phyloP scores from a whole-genome alignment of 495 filamentous ascomycete genomes.

The Paragyromitra xinjiangensis region DNA sequence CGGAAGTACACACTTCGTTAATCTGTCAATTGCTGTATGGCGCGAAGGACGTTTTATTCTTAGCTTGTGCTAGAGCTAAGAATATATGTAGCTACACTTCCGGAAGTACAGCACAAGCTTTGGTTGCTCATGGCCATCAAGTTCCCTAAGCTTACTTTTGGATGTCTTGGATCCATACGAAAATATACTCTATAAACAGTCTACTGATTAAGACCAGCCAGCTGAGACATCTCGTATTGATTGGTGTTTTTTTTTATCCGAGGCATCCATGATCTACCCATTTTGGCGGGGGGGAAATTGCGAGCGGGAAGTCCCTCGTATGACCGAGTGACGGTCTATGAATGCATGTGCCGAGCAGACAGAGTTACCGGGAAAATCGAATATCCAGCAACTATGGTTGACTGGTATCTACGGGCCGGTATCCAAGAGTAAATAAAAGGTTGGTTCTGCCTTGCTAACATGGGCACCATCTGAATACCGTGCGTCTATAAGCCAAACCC shows the following conservation, averaged over 20 bases:
- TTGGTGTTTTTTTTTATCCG: background rate
- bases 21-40: background rate
- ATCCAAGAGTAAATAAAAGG: background rate
- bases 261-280: background rate
- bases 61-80: background rate
- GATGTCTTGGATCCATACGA: background rate
- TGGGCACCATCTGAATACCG: background rate
- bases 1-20: constrained; percentile 1
- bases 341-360: background rate
- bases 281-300: background rate
- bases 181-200: background rate
- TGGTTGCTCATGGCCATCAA: background rate
- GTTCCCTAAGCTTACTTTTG: background rate
- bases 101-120: background rate
- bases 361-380: background rate
- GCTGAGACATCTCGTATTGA: background rate
- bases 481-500: too few relatives aligned
- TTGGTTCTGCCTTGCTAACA: background rate
- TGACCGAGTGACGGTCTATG: constrained; percentile 3
- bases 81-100: background rate
- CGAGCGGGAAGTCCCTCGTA: background rate
- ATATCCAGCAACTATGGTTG: background rate
- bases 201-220: background rate
- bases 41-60: background rate
- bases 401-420: background rate